These are phyloP conservation scores for Colletotrichum cuscutae DNA, from an alignment of 2,329 filamentous ascomycete species.

Conservation along the genomic window DNA sequence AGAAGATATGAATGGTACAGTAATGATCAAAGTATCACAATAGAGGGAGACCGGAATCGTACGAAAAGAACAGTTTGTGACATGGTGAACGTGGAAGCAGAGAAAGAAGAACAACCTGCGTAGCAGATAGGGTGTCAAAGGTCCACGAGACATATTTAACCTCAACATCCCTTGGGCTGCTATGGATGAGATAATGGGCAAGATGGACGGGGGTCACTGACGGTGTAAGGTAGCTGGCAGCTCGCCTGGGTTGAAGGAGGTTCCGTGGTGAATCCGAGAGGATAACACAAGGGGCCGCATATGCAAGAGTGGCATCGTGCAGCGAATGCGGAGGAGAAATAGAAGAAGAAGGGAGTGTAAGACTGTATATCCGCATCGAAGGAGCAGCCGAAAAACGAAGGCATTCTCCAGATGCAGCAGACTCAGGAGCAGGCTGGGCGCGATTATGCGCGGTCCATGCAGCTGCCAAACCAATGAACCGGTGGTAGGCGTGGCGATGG, in stretches of 20 bases:
- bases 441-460: constrained; percentile 29
- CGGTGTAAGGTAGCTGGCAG: constrained; percentile 8
- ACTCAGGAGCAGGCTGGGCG: constrained; percentile 18
- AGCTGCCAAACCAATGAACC: constrained; percentile 29
- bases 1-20: background rate
- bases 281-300: constrained; percentile 1
- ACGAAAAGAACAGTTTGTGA: constrained; percentile 3
- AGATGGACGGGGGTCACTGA: background rate
- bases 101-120: constrained; percentile 2
- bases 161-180: background rate
- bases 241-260: constrained; percentile 9
- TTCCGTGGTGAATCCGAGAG: constrained; percentile 25
- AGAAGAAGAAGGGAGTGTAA: constrained; percentile 21
- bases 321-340: constrained; percentile 22
- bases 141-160: constrained; percentile 29
- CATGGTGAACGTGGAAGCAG: constrained; percentile 12
- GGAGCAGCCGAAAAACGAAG: background rate
- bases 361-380: constrained; percentile 20
- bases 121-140: background rate
- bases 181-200: background rate
- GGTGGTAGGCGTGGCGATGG: constrained; percentile 17
- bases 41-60: constrained; percentile 8
- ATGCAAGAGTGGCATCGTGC: constrained; percentile 27
- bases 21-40: constrained; percentile 11
- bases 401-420: background rate